Conservation (phyloP, 805 yeast genomes). For the Hemisphaericaspora nanyangensis region DNA sequence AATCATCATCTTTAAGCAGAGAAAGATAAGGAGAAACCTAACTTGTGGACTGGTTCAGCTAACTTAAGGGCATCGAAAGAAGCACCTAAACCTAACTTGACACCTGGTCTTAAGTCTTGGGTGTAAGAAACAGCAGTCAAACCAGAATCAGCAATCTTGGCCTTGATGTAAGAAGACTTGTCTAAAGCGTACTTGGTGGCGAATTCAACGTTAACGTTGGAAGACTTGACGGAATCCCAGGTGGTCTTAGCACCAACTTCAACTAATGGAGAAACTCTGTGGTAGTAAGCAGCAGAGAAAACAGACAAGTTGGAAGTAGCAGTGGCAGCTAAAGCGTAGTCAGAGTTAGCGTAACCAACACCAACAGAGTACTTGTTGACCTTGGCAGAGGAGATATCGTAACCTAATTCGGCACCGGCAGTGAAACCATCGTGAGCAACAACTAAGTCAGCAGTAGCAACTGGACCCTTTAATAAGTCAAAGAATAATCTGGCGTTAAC, state of each 20-base stretch:
- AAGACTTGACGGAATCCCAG: slow-evolving; percentile 80
- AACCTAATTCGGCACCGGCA: slow-evolving; percentile 95
- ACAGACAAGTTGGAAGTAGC: slow-evolving; percentile 84
- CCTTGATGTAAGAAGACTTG: slow-evolving; percentile 86
- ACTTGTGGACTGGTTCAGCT: slow-evolving; percentile 95
- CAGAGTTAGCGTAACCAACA: slow-evolving; percentile 85
- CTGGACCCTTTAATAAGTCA: slow-evolving; percentile 92
- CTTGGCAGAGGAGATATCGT: slow-evolving; percentile 90
- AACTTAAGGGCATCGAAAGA: slow-evolving; percentile 94
- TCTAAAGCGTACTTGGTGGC: slow-evolving; percentile 95
- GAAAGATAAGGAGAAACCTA: slow-evolving; percentile 92
- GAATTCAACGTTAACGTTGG: slow-evolving; percentile 87
- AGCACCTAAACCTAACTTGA: slow-evolving; percentile 94
- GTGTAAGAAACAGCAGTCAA: slow-evolving; percentile 90
- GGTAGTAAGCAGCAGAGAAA: slow-evolving; percentile 95
- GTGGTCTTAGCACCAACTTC: slow-evolving; percentile 99
- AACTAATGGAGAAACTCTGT: slow-evolving; percentile 83
- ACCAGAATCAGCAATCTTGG: slow-evolving; percentile 95
- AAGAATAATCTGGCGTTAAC: slow-evolving; percentile 93
- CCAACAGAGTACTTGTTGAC: slow-evolving; percentile 93
- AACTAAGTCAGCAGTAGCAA: slow-evolving; percentile 91
- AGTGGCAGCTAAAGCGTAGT: slow-evolving; percentile 80
- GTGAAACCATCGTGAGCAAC: slow-evolving; percentile 95
- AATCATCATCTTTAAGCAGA: slow-evolving; percentile 84
- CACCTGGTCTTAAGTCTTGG: slow-evolving; percentile 94